Evolutionary conservation across 768 basidiomycete genomes (phyloP).

Genomic region (Mycena latifolia): DNA sequence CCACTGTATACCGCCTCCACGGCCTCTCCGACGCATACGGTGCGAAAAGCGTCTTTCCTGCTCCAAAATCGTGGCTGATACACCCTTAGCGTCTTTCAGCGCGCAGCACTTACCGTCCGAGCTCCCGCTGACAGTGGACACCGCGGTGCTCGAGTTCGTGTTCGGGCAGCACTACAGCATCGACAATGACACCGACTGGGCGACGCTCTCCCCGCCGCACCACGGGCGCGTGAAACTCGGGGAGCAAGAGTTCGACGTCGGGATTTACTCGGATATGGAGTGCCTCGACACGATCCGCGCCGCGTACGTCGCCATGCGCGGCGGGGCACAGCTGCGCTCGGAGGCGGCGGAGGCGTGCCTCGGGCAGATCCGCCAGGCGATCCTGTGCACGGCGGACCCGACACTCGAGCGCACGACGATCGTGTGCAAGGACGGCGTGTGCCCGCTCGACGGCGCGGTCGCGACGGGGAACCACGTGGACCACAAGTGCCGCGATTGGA

Average conservation of each 20-base stretch:
- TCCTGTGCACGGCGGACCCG: slow-evolving; percentile 31
- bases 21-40: background rate
- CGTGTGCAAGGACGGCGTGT: slow-evolving; percentile 23
- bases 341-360: slow-evolving; percentile 30
- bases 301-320: slow-evolving; percentile 93
- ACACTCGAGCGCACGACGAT: slow-evolving; percentile 26
- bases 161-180: slow-evolving; percentile 99
- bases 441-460: slow-evolving; percentile 11
- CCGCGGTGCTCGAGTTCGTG: slow-evolving; percentile 45
- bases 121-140: slow-evolving; percentile 18
- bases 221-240: slow-evolving; percentile 93
- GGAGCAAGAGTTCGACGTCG: slow-evolving; percentile 82
- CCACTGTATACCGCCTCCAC: slow-evolving; percentile 6
- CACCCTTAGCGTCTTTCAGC: background rate
- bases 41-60: background rate
- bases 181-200: slow-evolving; percentile 90
- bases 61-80: background rate
- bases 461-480: slow-evolving; percentile 23
- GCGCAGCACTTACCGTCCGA: slow-evolving; percentile 16
- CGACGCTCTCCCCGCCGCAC: slow-evolving; percentile 97
- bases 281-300: slow-evolving; percentile 89
- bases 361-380: slow-evolving; percentile 26
- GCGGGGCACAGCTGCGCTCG: slow-evolving; percentile 64
- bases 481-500: slow-evolving; percentile 30
- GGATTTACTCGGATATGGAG: slow-evolving; percentile 85